phyloP scores from a whole-genome alignment of 2,329 filamentous ascomycete species.

The Boeremia exigua region DNA sequence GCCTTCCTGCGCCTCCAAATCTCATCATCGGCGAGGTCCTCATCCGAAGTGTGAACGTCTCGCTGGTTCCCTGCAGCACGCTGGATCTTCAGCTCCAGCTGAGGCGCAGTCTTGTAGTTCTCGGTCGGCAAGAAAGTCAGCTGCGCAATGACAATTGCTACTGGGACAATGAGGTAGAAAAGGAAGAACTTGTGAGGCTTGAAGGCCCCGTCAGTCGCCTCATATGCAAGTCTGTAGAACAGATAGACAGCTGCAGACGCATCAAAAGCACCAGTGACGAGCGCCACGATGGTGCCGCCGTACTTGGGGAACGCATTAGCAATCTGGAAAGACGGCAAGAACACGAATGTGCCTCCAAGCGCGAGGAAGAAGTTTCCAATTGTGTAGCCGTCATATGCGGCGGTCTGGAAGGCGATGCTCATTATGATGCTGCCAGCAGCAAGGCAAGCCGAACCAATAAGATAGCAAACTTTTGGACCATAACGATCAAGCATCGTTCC shows the following conservation, averaged over 20 bases:
- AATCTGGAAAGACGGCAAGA: slow-evolving; percentile 83
- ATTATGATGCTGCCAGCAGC: slow-evolving; percentile 44
- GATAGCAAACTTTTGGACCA: slow-evolving; percentile 42
- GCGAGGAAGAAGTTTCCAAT: slow-evolving; percentile 77
- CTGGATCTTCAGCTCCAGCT: slow-evolving; percentile 45
- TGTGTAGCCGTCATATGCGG: slow-evolving; percentile 59
- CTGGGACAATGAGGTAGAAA: slow-evolving; percentile 72
- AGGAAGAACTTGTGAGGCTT: slow-evolving; percentile 74
- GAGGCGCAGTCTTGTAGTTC: slow-evolving; percentile 73
- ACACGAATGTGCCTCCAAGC: slow-evolving; percentile 80
- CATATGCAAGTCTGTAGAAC: slow-evolving; percentile 73
- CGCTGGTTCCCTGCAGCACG: slow-evolving; percentile 39
- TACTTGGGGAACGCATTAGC: slow-evolving; percentile 81
- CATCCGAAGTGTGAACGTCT: slow-evolving; percentile 61
- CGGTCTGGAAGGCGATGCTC: slow-evolving; percentile 46
- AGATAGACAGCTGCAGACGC: slow-evolving; percentile 81
- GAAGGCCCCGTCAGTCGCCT: slow-evolving; percentile 63
- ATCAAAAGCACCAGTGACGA: slow-evolving; percentile 83
- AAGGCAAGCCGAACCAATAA: slow-evolving; percentile 42
- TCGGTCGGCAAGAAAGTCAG: slow-evolving; percentile 74
- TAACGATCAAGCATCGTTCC: slow-evolving; percentile 48
- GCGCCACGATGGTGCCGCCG: slow-evolving; percentile 79
- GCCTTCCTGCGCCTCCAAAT: slow-evolving; percentile 53
- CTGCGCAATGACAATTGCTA: slow-evolving; percentile 70
- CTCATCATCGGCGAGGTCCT: slow-evolving; percentile 57